Percentiles rank a stretch among this genome's conserved stretches.
Evolutionary conservation across 1,284 basidiomycete genomes (phyloP).

Genomic region (Stereum hirsutum): DNA sequence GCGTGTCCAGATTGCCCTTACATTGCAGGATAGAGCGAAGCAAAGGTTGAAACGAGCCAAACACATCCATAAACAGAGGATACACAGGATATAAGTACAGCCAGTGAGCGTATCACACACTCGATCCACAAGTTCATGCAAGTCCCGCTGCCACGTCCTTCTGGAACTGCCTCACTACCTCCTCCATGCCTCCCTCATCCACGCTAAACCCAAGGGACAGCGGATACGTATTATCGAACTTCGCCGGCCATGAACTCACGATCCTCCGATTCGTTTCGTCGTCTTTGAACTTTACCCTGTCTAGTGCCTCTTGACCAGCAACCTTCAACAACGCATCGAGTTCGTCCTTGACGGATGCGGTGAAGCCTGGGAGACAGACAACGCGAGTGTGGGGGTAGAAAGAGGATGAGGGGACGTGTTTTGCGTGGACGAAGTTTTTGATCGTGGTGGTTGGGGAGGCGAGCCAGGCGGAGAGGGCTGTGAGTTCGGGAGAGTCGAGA

Average conservation of each 20-base stretch:
- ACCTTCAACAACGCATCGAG: conserved; percentile 32
- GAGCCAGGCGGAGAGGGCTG: conserved; percentile 39
- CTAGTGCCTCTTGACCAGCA: conserved; percentile 28
- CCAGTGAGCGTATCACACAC: too few relatives aligned
- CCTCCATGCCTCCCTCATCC: conserved; percentile 37
- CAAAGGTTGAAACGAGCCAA: too few relatives aligned
- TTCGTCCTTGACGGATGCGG: conserved; percentile 35
- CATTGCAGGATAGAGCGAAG: too few relatives aligned
- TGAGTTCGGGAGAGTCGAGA: conserved; percentile 30
- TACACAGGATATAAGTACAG: too few relatives aligned
- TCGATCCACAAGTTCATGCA: too few relatives aligned
- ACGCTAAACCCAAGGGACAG: conserved; percentile 32
- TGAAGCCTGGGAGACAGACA: conserved; percentile 41
- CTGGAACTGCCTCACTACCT: conserved; percentile 31
- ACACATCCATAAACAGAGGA: too few relatives aligned
- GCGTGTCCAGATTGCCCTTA: too few relatives aligned
- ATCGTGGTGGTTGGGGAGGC: conserved; percentile 44
- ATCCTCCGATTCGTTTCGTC: conserved; percentile 31
- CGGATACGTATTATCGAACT: conserved; percentile 35
- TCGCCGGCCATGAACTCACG: conserved; percentile 38
- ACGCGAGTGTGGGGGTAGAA: conserved; percentile 43
- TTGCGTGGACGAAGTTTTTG: conserved; percentile 44
- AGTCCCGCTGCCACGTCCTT: conserved; percentile 20
- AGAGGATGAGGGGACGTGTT: conserved; percentile 34
- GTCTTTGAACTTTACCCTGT: conserved; percentile 32